Conservation (phyloP, 768 basidiomycete genomes). For the Dacryopinax primogenitus region DNA sequence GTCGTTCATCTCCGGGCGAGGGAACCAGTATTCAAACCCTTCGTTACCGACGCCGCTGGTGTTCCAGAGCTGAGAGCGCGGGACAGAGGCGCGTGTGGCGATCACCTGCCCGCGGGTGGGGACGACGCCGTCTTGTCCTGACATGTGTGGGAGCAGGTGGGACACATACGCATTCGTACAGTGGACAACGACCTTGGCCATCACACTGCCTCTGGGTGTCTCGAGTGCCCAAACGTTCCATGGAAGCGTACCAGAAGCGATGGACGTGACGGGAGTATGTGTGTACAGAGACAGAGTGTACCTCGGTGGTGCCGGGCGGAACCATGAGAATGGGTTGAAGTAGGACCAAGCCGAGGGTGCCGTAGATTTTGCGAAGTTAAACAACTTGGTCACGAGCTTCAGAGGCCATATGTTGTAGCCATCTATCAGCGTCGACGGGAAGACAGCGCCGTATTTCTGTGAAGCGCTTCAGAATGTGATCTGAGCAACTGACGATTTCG, state of each 20-base stretch:
- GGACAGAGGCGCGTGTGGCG: constrained; percentile 34
- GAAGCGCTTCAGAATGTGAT: background rate
- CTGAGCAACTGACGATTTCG: background rate
- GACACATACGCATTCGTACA: constrained; percentile 79
- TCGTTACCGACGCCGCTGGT: constrained; percentile 38
- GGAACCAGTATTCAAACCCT: constrained; percentile 70
- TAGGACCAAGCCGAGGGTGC: constrained; percentile 15
- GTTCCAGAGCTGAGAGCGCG: constrained; percentile 32
- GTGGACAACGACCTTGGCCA: constrained; percentile 57
- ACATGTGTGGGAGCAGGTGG: constrained; percentile 58
- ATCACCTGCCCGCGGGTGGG: constrained; percentile 63
- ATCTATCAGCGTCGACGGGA: constrained; percentile 40
- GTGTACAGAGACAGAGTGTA: constrained; percentile 48
- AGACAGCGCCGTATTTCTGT: constrained; percentile 35
- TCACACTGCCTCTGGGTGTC: constrained; percentile 55
- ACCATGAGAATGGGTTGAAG: constrained; percentile 10
- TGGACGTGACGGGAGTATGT: constrained; percentile 48
- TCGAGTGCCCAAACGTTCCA: constrained; percentile 37
- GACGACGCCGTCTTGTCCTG: constrained; percentile 40
- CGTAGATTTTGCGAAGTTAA: constrained; percentile 28
- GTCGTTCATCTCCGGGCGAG: constrained; percentile 36
- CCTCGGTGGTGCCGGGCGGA: constrained; percentile 1
- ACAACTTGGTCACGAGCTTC: constrained; percentile 64
- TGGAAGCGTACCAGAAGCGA: constrained; percentile 24
- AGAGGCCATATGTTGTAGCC: constrained; percentile 65